Evolutionary conservation across 768 basidiomycete species (phyloP).

Genomic region (Naganishia kalamii): DNA sequence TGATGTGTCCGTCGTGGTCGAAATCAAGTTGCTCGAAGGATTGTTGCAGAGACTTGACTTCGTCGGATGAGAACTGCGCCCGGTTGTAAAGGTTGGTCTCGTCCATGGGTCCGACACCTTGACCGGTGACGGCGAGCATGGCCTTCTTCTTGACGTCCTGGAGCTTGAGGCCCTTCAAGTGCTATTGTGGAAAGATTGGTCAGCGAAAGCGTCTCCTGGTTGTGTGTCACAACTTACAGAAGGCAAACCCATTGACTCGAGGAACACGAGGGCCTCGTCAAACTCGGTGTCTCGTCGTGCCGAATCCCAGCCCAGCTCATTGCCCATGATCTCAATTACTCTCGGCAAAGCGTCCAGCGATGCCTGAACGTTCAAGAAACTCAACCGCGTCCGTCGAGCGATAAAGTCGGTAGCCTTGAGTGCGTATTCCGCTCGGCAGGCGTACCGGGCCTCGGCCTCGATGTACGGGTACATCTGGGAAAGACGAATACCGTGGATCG

Average conservation of each 20-base stretch:
- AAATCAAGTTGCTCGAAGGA: constrained; percentile 45
- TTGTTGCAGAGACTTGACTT: constrained; percentile 50
- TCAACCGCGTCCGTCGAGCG: constrained; percentile 82
- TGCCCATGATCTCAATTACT: constrained; percentile 84
- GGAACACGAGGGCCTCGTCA: constrained; percentile 60
- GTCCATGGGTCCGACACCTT: constrained; percentile 35
- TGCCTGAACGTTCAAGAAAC: constrained; percentile 84
- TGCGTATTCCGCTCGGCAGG: constrained; percentile 82
- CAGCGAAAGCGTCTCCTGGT: neutral
- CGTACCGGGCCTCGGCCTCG: constrained; percentile 88
- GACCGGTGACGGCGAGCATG: constrained; percentile 18
- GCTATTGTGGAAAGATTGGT: neutral
- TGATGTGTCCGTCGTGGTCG: constrained; percentile 34
- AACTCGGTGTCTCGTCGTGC: constrained; percentile 58
- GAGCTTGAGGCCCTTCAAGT: constrained; percentile 35
- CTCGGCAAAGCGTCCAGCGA: constrained; percentile 76
- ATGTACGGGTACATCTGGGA: constrained; percentile 73
- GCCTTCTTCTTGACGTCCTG: constrained; percentile 34
- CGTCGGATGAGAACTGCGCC: constrained; percentile 56
- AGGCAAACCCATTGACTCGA: constrained; percentile 77
- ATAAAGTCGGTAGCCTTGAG: constrained; percentile 87
- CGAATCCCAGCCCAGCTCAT: constrained; percentile 71
- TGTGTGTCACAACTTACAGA: constrained; percentile 30
- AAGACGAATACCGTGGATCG: constrained; percentile 74
- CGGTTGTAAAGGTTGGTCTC: constrained; percentile 50